Conservation (phyloP, 495 filamentous ascomycete genomes). For the Penicillium tannophilum region DNA sequence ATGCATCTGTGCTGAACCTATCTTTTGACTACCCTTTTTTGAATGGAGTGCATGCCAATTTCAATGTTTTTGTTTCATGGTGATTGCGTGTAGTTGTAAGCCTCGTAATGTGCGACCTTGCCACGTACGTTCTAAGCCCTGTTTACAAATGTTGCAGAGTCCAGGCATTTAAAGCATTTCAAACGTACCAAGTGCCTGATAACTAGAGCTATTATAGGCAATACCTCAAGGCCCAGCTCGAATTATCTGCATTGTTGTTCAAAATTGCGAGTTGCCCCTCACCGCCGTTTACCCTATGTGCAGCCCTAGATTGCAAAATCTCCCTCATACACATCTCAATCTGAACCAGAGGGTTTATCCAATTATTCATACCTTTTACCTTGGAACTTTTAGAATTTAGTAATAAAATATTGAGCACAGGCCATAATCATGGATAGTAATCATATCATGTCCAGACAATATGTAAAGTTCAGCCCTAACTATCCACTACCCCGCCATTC, state of each 20-base stretch:
- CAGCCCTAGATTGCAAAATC: background rate
- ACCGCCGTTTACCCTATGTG: background rate
- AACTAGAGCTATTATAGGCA: too few relatives aligned
- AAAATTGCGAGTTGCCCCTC: background rate
- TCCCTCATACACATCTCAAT: background rate
- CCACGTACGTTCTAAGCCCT: too few relatives aligned
- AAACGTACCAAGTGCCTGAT: too few relatives aligned
- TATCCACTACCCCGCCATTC: background rate
- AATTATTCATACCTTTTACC: too few relatives aligned
- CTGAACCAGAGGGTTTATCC: background rate
- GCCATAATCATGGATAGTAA: background rate
- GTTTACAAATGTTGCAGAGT: background rate
- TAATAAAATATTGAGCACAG: background rate
- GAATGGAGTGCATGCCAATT: slow-evolving; percentile 39
- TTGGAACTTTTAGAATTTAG: too few relatives aligned
- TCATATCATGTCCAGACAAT: background rate
- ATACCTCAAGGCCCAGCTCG: too few relatives aligned
- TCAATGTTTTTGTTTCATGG: slow-evolving; percentile 18
- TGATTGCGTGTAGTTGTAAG: slow-evolving; percentile 6
- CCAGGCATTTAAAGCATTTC: background rate
- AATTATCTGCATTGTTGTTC: too few relatives aligned
- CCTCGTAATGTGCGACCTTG: background rate
- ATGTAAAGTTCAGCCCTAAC: background rate
- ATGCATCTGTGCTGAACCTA: slow-evolving; percentile 35
- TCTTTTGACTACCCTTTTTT: slow-evolving; percentile 36